Percentiles rank a stretch among this genome's conserved stretches.
phyloP scores from a whole-genome alignment of 2,329 filamentous ascomycete genomes.

The Pyricularia sp. region DNA sequence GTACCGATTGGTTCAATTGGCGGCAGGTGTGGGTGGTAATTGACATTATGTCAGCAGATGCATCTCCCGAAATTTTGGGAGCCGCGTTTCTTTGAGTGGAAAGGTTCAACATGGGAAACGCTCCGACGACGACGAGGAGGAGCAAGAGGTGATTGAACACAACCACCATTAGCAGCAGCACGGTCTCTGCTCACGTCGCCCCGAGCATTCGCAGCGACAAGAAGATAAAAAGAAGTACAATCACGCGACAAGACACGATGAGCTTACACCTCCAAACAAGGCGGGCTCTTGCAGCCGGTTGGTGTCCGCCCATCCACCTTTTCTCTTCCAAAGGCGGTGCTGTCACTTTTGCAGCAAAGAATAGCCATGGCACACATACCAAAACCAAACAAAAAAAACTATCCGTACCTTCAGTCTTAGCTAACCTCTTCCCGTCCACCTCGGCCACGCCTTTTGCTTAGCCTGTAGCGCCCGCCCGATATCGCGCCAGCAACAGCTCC shows the following conservation, averaged over 20 bases:
- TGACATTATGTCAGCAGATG: conserved; percentile 2
- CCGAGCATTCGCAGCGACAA: conserved; percentile 3
- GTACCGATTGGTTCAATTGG: background rate
- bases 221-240: background rate
- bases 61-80: background rate
- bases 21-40: background rate
- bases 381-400: background rate
- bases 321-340: background rate
- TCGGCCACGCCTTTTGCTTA: background rate
- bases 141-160: background rate
- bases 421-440: background rate
- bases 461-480: background rate
- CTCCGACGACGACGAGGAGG: background rate
- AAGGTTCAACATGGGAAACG: background rate
- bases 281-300: conserved; percentile 42
- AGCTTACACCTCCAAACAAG: conserved; percentile 54
- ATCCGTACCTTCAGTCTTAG: background rate
- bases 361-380: background rate
- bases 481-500: conserved; percentile 4
- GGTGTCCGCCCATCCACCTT: conserved; percentile 35
- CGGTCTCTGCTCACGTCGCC: background rate
- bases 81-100: background rate
- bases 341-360: background rate
- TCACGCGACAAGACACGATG: conserved; percentile 34
- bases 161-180: background rate